Conservation (phyloP, 2,329 filamentous ascomycete genomes). For the Diaporthe sp. region DNA sequence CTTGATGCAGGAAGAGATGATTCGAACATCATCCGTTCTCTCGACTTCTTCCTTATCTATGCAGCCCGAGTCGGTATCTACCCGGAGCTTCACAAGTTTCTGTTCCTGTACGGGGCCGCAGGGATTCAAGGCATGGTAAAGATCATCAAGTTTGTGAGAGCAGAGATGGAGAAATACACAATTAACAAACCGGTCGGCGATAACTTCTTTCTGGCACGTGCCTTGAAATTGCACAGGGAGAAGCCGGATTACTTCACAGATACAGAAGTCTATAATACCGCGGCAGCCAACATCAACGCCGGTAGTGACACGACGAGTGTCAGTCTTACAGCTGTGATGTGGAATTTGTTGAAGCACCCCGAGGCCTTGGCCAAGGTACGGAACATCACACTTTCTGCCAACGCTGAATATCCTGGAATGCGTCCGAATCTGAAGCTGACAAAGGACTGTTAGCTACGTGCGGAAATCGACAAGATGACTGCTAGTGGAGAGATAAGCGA, state of each 20-base stretch:
- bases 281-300: slow-evolving; percentile 47
- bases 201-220: slow-evolving; percentile 14
- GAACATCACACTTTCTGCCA: not conserved
- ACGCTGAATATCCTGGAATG: not conserved
- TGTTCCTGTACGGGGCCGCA: slow-evolving; percentile 4
- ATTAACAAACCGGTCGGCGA: not conserved
- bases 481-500: slow-evolving; percentile 37
- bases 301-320: slow-evolving; percentile 53
- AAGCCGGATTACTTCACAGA: slow-evolving; percentile 28
- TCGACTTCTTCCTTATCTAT: slow-evolving; percentile 13
- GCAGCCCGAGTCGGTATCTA: slow-evolving; percentile 25
- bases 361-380: slow-evolving; percentile 43
- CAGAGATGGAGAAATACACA: not conserved
- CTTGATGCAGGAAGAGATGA: slow-evolving; percentile 32
- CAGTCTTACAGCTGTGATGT: slow-evolving; percentile 48
- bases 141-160: not conserved
- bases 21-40: not conserved
- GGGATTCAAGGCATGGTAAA: slow-evolving; percentile 11
- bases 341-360: slow-evolving; percentile 46
- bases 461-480: slow-evolving; percentile 52
- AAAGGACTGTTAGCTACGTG: slow-evolving; percentile 43
- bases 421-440: not conserved
- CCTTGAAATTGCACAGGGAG: not conserved
- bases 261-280: slow-evolving; percentile 41
- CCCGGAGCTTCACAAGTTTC: slow-evolving; percentile 16